Evolutionary conservation across 2,329 filamentous ascomycete species (phyloP), one percentile per base, ranked within the genome.

Genomic region (Paramyrothecium sp.): DNA sequence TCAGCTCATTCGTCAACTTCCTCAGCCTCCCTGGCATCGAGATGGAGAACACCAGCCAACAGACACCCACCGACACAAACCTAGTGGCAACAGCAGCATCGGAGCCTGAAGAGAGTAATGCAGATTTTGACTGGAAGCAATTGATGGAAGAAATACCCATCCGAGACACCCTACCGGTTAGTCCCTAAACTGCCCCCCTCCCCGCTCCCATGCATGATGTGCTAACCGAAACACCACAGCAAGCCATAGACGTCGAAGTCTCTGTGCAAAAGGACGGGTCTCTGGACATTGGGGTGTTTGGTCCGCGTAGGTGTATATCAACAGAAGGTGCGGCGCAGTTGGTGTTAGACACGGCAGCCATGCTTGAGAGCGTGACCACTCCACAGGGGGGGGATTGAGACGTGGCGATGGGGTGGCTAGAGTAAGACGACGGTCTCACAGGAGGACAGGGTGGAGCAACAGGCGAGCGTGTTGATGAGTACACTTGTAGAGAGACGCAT

Each of bases 1-100:
- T 96, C 1, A 83, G 90, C 63, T 86, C 83, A 0, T 94, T 91
- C 73, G 86, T 97, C 65, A 97, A 97, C 69, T 95, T 96, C 62
- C 72, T 96, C 19, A 85, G 79, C 54, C 70, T 86, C 5, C 82
- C 82, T 0, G 57, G 60, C 8, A 46, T 55, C 16, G 19, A 34
- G 2, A 7, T 20, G 13, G 23, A 10, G 26, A 19, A 33, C 22
- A n/a, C 2, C n/a, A 44, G 38, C 5, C 38, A 44, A 16, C 13
- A 44, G 38, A 16, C 26, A 30, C 5, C 4, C 26, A 30, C 4
- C 26, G 26, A 30, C 5, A 10, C 26, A 30, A 10, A 30, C 10
- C 26, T 30, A 5, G 26, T 30, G 5, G 26, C 26, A 30, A 30
- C 26, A 30, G 10, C 26, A 30, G 4, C 26, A 30, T 5, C 26